Evolutionary conservation across 1,284 basidiomycete species (phyloP).

Genomic region (Malassezia dermatis): DNA sequence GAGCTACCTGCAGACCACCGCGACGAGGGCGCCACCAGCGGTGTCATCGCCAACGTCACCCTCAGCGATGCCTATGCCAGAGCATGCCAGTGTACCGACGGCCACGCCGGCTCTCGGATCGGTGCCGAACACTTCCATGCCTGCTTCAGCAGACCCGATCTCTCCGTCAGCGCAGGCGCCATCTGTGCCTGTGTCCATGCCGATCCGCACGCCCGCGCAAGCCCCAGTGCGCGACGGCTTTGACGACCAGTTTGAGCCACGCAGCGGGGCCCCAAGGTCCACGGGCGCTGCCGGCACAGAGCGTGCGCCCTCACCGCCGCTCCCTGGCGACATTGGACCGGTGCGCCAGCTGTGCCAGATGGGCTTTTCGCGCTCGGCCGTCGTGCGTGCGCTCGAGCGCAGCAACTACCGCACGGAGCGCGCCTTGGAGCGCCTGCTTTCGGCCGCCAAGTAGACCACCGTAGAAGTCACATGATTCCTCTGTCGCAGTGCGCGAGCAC

Average conservation of each 20-base stretch:
- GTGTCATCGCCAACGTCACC: not conserved
- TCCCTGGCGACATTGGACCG: slow-evolving; percentile 37
- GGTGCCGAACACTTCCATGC: not conserved
- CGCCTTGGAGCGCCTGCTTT: slow-evolving; percentile 37
- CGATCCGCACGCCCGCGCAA: not conserved
- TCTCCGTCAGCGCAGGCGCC: not conserved
- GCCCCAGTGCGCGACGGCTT: not conserved
- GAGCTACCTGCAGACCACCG: not conserved
- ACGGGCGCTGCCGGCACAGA: not conserved
- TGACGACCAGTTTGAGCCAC: not conserved
- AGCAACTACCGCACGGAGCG: slow-evolving; percentile 42
- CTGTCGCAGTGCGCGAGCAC: slow-evolving; percentile 1
- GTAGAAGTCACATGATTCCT: slow-evolving; percentile 15
- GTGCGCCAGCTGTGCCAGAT: slow-evolving; percentile 44
- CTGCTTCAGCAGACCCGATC: not conserved
- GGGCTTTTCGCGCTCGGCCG: slow-evolving; percentile 40
- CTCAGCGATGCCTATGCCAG: not conserved
- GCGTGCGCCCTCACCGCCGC: slow-evolving; percentile 23
- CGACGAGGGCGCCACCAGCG: not conserved
- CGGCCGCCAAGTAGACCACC: slow-evolving; percentile 9
- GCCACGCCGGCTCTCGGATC: not conserved
- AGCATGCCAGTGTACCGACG: not conserved
- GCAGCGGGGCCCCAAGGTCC: not conserved
- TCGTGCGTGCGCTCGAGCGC: slow-evolving; percentile 41
- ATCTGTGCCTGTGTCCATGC: not conserved